A percentile compares a stretch with the other conserved stretches of the same genome.
Evolutionary conservation across 2,329 filamentous ascomycete genomes (phyloP).

Genomic region (Aspergillus puulaauensis): DNA sequence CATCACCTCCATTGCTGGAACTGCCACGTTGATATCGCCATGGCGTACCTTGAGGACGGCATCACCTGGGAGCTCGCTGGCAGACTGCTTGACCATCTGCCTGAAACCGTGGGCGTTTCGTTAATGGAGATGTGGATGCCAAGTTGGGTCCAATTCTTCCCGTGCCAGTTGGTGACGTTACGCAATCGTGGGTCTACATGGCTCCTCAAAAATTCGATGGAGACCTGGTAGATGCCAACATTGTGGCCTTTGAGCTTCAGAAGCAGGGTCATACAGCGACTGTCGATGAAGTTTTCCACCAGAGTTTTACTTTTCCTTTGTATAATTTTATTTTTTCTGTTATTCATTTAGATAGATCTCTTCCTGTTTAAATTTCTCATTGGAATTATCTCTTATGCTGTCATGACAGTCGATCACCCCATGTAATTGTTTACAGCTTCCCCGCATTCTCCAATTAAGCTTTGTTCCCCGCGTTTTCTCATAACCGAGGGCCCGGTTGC

Average conservation of each 20-base stretch:
- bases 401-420: too few relatives aligned
- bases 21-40: not conserved
- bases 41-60: slow-evolving; percentile 3
- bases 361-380: not conserved
- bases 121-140: not conserved
- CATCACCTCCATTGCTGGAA: not conserved
- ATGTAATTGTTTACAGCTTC: not conserved
- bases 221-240: slow-evolving; percentile 1
- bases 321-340: not conserved
- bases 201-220: not conserved
- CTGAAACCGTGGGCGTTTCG: not conserved
- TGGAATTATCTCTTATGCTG: too few relatives aligned
- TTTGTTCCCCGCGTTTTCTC: not conserved
- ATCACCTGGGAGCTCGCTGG: not conserved
- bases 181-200: not conserved
- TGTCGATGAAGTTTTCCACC: slow-evolving; percentile 8
- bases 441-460: not conserved
- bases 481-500: not conserved
- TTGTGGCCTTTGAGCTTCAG: slow-evolving; percentile 4
- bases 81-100: not conserved
- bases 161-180: not conserved
- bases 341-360: not conserved
- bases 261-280: not conserved
- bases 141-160: not conserved
- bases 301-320: not conserved